Conservation (phyloP, 305 asterid genomes). For the Fraxinus sp. region DNA sequence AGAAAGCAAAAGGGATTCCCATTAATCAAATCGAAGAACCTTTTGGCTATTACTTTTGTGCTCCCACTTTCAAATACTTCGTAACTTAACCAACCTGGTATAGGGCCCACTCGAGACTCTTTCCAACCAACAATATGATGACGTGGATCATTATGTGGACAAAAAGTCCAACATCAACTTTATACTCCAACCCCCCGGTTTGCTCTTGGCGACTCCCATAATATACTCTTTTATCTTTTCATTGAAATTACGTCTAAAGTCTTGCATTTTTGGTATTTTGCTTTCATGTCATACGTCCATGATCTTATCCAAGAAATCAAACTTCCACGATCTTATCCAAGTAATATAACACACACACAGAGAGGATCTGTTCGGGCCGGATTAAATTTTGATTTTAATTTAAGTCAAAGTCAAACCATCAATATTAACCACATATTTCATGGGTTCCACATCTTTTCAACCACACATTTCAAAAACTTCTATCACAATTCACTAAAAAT, state of each 20-base stretch:
- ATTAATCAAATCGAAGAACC: conserved; percentile 40
- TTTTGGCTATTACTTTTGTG: conserved; percentile 51
- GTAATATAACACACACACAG: no score
- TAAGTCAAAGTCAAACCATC: no score
- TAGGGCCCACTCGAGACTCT: conserved; percentile 33
- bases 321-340: background rate
- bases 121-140: conserved; percentile 36
- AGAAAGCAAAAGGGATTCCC: conserved; percentile 21
- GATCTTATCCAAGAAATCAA: background rate
- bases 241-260: conserved; percentile 6
- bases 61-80: conserved; percentile 50
- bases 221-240: conserved; percentile 5
- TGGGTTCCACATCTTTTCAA: no score
- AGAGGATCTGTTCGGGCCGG: no score
- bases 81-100: conserved; percentile 45
- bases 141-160: conserved; percentile 56
- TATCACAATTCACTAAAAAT: no score
- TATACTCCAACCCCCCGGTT: conserved; percentile 23
- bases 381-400: no score
- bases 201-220: conserved; percentile 59
- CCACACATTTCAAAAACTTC: no score
- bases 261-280: background rate
- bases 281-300: background rate
- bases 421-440: no score
- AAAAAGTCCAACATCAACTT: conserved; percentile 61